Conservation (phyloP, 1,139 yeast species). For the Candida mesenterica region DNA sequence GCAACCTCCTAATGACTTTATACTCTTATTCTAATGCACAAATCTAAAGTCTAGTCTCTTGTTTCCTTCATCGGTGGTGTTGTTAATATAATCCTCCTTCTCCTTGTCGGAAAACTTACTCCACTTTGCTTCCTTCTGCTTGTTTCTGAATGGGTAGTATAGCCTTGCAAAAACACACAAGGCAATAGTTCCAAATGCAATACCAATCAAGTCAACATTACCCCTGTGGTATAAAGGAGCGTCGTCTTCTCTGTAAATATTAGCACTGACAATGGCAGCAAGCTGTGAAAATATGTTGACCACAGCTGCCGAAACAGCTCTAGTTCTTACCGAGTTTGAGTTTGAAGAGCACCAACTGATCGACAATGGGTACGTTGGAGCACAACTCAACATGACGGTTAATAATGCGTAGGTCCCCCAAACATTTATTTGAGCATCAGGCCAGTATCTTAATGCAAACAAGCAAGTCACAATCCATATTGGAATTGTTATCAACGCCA, state of each 20-base stretch:
- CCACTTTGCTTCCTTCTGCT: constrained; percentile 15
- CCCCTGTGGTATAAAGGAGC: constrained; percentile 28
- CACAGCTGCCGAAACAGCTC: constrained; percentile 25
- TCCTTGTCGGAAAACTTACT: constrained; percentile 14
- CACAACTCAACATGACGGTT: constrained; percentile 19
- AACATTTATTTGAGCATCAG: constrained; percentile 16
- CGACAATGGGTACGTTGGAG: constrained; percentile 20
- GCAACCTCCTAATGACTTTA: too few relatives aligned
- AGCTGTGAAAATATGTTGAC: constrained; percentile 23
- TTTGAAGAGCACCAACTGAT: constrained; percentile 23
- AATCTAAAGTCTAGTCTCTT: constrained; percentile 20
- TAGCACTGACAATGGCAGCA: constrained; percentile 18
- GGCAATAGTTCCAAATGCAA: constrained; percentile 19
- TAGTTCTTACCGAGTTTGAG: constrained; percentile 19
- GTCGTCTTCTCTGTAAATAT: constrained; percentile 28
- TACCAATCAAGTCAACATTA: constrained; percentile 21
- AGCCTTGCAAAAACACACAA: constrained; percentile 15
- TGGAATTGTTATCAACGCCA: constrained; percentile 16
- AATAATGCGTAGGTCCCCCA: constrained; percentile 23
- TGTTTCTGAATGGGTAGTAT: constrained; percentile 17
- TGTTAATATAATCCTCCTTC: constrained; percentile 12
- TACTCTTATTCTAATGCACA: constrained; percentile 15
- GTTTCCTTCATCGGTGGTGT: constrained; percentile 16
- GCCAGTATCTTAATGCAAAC: constrained; percentile 20
- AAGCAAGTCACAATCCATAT: constrained; percentile 19